A percentile compares a stretch with the other conserved stretches of the same genome.
Evolutionary conservation across 148 eudicot genomes (phyloP).

Genomic region (Beta vulgaris): DNA sequence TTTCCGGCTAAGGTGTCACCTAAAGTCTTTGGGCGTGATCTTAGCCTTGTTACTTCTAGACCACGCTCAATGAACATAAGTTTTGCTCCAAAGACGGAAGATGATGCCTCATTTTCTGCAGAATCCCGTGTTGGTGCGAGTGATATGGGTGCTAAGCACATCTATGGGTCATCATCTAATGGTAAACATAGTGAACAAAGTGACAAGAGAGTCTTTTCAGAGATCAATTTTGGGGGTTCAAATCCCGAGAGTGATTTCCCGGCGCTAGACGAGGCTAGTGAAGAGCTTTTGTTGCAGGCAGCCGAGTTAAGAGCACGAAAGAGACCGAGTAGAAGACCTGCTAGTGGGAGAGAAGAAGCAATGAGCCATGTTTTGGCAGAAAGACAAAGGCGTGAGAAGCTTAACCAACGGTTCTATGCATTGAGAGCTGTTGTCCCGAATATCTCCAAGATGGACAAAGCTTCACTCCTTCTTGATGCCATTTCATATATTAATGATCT

Average conservation of each 20-base stretch:
- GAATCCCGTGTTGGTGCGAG: conserved; percentile 48
- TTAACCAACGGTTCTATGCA: conserved; percentile 92
- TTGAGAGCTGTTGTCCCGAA: conserved; percentile 93
- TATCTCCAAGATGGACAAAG: conserved; percentile 97
- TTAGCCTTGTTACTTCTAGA: conserved; percentile 55
- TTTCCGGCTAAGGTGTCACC: conserved; percentile 48
- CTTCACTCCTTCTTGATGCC: conserved; percentile 92
- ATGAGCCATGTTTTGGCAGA: conserved; percentile 90
- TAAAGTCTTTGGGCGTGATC: conserved; percentile 77
- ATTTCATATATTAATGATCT: conserved; percentile 83
- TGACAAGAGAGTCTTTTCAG: conserved; percentile 51
- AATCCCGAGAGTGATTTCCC: conserved; percentile 30
- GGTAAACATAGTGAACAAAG: conserved; percentile 51
- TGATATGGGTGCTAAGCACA: conserved; percentile 37
- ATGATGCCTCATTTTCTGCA: conserved; percentile 46
- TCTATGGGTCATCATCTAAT: conserved; percentile 69
- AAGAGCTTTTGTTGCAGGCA: conserved; percentile 39
- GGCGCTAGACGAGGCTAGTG: conserved; percentile 40
- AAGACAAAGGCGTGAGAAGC: conserved; percentile 91
- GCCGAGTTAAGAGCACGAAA: conserved; percentile 73
- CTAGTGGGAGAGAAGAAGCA: conserved; percentile 88
- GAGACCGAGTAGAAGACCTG: conserved; percentile 75
- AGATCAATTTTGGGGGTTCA: conserved; percentile 41
- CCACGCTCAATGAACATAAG: conserved; percentile 68
- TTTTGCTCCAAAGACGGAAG: conserved; percentile 79